Evolutionary conservation across 78 protist genomes (phyloP), one percentile per base, ranked within the genome.

Genomic region (Anaeramoeba flamelloides): DNA sequence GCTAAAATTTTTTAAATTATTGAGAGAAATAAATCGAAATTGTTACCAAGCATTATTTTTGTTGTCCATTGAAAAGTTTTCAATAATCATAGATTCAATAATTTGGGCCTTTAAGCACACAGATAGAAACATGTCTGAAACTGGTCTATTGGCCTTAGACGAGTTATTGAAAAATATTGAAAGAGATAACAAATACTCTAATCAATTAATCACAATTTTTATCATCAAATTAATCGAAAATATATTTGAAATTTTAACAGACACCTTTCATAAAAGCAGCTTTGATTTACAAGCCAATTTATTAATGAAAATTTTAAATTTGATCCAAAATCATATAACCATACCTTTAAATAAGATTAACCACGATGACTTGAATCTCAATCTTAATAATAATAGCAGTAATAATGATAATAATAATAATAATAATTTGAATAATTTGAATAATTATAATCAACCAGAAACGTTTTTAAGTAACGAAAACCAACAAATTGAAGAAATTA

Each of bases 81-180:
- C 86, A 79, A 53, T 90, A 12, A 77, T 92, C 36, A 81, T 95
- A 39, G 94, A 92, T 79, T 81, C 91, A 33, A 85, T 94, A 76
- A 82, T 92, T 53, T 92, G 96, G 95, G 96, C 95, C 0, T 74
- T 93, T 80, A 90, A 92, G 83, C 97, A 93, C 83, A 86, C 90
- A 12, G 95, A 94, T 82, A 82, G 93, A 39, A 85, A 87, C 40
- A 86, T 92, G 33, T 77, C 86, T 37, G 95, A 91, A 76, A 92
- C 92, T 38, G 97, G 94, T 38, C 77, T 77, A 3, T 53, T 32
- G 4, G 17, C 17, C 8, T 17, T 53, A 26, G 17, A 26, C 17
- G 69, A 53, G 8, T 53, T 53, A 17, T 26, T 53, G 8, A 53
- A 53, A 26, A 53, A 53, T 53, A 53, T 53, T 53, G 8, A 26